A percentile compares a stretch with the other conserved stretches of the same genome.
Conservation (phyloP, 2,329 filamentous ascomycete genomes). For the Diaporthe humulicola region DNA sequence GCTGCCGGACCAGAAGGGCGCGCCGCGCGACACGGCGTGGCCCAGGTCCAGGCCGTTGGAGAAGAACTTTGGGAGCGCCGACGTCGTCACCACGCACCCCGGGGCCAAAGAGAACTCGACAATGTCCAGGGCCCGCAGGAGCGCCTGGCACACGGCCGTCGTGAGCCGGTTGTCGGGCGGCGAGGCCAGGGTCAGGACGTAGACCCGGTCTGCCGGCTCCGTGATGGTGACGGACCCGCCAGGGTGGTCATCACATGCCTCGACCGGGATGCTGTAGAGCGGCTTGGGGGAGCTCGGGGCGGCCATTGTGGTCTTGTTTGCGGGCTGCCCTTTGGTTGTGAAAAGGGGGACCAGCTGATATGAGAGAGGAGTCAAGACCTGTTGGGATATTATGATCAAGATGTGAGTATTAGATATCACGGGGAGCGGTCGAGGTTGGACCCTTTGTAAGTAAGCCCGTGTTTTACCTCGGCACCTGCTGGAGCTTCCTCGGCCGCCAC, state of each 20-base stretch:
- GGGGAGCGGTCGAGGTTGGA: not conserved
- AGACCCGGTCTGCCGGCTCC: conserved; percentile 70
- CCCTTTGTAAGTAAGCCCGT: not conserved
- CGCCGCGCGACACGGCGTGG: conserved; percentile 67
- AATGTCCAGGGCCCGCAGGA: conserved; percentile 80
- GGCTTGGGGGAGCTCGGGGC: conserved; percentile 42
- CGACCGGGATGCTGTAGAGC: conserved; percentile 73
- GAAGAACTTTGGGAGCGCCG: conserved; percentile 83
- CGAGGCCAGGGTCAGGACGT: conserved; percentile 79
- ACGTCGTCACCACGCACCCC: conserved; percentile 85
- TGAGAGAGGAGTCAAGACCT: not conserved
- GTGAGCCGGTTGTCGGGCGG: conserved; percentile 84
- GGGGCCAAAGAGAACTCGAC: conserved; percentile 75
- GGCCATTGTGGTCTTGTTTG: conserved; percentile 44
- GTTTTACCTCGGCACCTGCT: conserved; percentile 25
- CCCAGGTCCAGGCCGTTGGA: conserved; percentile 85
- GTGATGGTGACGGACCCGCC: conserved; percentile 75
- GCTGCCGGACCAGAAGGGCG: conserved; percentile 71
- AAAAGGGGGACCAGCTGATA: not conserved
- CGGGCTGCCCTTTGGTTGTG: not conserved
- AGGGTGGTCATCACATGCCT: conserved; percentile 56
- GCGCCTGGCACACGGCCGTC: conserved; percentile 74
- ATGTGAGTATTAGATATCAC: too few species aligned
- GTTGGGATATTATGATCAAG: not conserved
- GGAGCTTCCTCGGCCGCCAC: not conserved